Base-by-base conservation (phyloP, 2,329 filamentous ascomycete genomes). In the Xylariaceae sp. region DNA sequence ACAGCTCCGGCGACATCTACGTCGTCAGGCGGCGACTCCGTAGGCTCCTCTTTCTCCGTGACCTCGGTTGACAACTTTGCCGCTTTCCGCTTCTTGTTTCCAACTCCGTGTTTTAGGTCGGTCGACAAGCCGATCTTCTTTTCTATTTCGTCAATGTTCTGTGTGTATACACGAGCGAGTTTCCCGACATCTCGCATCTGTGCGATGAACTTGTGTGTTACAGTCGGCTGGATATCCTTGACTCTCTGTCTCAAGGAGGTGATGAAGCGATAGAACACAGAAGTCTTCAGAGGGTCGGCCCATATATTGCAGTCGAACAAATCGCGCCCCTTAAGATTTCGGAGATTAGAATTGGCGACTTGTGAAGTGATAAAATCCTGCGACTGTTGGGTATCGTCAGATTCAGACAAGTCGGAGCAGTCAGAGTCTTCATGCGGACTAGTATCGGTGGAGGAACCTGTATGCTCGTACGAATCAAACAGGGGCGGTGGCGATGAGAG, bases 111-210 rank as follows among this genome's bases (percentile, higher is more conserved):
- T 9, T 77, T 74, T 7, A 90, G 76, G 56, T 85, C 80, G 0
- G 85, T 88, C 13, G 80, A 83, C 2, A 90, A 75, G 2, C 87
- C 87, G 49, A 88, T 85, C 58, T 87, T 85, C 67, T 86, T 84
- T 69, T 90, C 88, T 5, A 90, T 82, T 62, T 85, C 84, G 65
- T 90, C 87, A 64, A 90, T 90, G 64, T 90, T 90, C 66, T 90
- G 87, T 0, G 87, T 90, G 67, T 90, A 90, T 67, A 87, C 88
- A 45, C 87, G 78, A 37, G 89, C 85, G 4, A 90, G 77, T 63
- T 88, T 87, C 2, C 86, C 85, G 3, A 82, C 80, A 68, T 89
- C 85, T 50, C 86, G 80, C 4, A 90, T 76, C 39, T 85, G 82
- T 49, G 82, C 81, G 65, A 90, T 86, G 69, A 90, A 89, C 57